Conservation (phyloP, 495 filamentous ascomycete genomes). For the Xylaria nigripes region DNA sequence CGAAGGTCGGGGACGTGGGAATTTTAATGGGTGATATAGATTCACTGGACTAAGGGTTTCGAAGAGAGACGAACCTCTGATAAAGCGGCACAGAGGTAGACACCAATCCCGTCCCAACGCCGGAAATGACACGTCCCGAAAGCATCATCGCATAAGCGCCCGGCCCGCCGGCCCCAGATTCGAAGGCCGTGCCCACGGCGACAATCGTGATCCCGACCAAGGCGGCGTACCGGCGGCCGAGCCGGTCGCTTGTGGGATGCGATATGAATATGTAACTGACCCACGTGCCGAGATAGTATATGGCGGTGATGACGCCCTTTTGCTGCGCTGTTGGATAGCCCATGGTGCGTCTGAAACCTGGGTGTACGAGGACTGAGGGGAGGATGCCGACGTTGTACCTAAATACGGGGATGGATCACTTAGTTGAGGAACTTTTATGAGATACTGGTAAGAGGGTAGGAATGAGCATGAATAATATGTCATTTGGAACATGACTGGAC, state of each 20-base stretch:
- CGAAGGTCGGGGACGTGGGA: too few relatives aligned
- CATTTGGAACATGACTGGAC: too few relatives aligned
- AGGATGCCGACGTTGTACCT: constrained; percentile 53
- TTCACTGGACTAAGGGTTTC: too few relatives aligned
- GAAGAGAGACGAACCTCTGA: constrained; percentile 35
- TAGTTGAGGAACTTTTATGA: neutral
- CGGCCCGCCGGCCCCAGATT: constrained; percentile 33
- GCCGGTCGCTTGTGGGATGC: constrained; percentile 36
- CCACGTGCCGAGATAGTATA: constrained; percentile 52
- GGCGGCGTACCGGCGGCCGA: constrained; percentile 45
- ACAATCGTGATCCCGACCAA: constrained; percentile 37
- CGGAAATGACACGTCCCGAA: constrained; percentile 43
- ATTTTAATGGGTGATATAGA: too few relatives aligned
- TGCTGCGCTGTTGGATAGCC: constrained; percentile 33
- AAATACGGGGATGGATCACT: neutral
- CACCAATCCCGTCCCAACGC: constrained; percentile 43
- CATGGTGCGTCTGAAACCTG: constrained; percentile 41
- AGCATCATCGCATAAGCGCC: constrained; percentile 45
- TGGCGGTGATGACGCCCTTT: constrained; percentile 46
- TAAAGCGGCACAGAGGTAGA: constrained; percentile 51
- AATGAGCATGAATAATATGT: neutral
- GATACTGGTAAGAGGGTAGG: neutral
- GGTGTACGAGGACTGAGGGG: constrained; percentile 47
- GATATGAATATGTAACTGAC: constrained; percentile 47
- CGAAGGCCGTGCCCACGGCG: constrained; percentile 40